A percentile compares a stretch with the other conserved stretches of the same genome.
Evolutionary conservation across 2,329 filamentous ascomycete species (phyloP).

Genomic region (Ophiocordyceps camponoti-floridani): DNA sequence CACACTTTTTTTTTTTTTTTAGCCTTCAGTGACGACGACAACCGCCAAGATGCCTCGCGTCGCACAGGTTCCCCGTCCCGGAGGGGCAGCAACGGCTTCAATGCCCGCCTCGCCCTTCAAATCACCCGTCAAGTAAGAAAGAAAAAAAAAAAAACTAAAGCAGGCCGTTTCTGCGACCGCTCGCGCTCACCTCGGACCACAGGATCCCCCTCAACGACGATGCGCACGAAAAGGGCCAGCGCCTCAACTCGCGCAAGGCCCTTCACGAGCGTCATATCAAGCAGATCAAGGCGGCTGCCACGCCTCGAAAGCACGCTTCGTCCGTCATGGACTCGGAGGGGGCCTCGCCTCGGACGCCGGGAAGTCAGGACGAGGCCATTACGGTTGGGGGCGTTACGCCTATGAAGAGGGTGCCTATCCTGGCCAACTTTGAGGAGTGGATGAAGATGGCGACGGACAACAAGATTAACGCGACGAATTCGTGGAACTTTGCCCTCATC

Average conservation of each 20-base stretch:
- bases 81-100: conserved; percentile 27
- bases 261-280: conserved; percentile 84
- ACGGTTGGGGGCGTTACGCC: conserved; percentile 68
- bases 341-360: conserved; percentile 21
- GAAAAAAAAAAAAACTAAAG: conserved; percentile 8
- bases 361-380: conserved; percentile 8
- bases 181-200: conserved; percentile 1
- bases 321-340: conserved; percentile 41
- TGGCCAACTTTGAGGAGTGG: conserved; percentile 99
- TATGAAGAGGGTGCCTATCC: conserved; percentile 86
- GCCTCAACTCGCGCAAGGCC: conserved; percentile 73
- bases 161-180: background rate
- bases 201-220: conserved; percentile 97
- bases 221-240: conserved; percentile 73
- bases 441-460: conserved; percentile 99
- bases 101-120: conserved; percentile 34
- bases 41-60: conserved; percentile 34
- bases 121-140: conserved; percentile 35
- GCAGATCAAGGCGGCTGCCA: conserved; percentile 60
- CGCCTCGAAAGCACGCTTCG: conserved; percentile 42
- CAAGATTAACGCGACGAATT: conserved; percentile 95
- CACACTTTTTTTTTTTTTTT: no score
- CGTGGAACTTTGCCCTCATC: conserved; percentile 99
- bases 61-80: conserved; percentile 33
- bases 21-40: conserved; percentile 5